Evolutionary conservation across 768 basidiomycete species (phyloP).

Genomic region (Kwoniella dendrophila): DNA sequence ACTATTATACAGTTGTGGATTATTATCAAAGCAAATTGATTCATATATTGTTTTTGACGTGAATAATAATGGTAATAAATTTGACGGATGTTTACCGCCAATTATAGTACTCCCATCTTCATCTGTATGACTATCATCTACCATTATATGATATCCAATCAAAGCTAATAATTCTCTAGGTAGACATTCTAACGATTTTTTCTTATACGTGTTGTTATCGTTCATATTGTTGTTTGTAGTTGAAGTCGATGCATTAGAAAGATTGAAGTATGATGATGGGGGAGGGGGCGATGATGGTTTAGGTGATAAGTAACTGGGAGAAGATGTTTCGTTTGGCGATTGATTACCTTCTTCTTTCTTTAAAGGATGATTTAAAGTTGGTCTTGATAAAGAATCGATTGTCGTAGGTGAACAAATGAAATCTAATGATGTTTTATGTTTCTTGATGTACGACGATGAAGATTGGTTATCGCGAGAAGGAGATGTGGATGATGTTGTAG

Average conservation of each 20-base stretch:
- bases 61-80: slow-evolving; percentile 37
- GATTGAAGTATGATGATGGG: not conserved
- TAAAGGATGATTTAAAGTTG: not conserved
- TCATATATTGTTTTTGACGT: slow-evolving; percentile 35
- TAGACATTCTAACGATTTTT: slow-evolving; percentile 20
- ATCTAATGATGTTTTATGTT: slow-evolving; percentile 21
- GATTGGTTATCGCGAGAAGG: not conserved
- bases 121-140: slow-evolving; percentile 12
- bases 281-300: slow-evolving; percentile 11
- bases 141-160: slow-evolving; percentile 37
- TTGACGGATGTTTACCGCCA: slow-evolving; percentile 25
- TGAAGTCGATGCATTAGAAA: not conserved
- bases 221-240: not conserved
- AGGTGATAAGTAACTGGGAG: slow-evolving; percentile 3
- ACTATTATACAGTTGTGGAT: slow-evolving; percentile 46
- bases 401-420: slow-evolving; percentile 16
- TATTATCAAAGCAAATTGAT: slow-evolving; percentile 37
- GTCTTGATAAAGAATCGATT: not conserved
- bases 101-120: slow-evolving; percentile 5
- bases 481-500: not conserved
- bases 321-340: not conserved
- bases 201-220: not conserved
- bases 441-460: not conserved
- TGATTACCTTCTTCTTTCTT: not conserved
- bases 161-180: slow-evolving; percentile 32